Evolutionary conservation across 371 early-diverging fungal species (phyloP).

Genomic region (Saksenaea oblongispora): DNA sequence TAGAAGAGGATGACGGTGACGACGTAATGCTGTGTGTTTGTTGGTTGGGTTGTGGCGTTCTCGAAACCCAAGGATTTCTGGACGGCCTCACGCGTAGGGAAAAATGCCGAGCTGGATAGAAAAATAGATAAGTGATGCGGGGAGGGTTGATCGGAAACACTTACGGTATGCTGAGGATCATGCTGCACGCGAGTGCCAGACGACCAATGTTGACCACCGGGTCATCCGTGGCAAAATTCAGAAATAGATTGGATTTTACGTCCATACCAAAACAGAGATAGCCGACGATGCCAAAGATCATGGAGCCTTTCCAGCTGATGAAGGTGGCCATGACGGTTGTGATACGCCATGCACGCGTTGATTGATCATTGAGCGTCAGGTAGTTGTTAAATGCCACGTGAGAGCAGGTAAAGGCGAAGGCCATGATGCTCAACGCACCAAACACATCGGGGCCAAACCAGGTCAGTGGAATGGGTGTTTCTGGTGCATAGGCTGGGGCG

Average conservation of each 20-base stretch:
- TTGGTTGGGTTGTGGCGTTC: conserved; percentile 38
- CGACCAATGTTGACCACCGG: conserved; percentile 56
- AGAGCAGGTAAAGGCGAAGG: conserved; percentile 62
- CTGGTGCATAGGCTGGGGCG: conserved; percentile 49
- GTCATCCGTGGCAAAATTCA: conserved; percentile 57
- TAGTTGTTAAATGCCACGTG: conserved; percentile 63
- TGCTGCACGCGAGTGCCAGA: conserved; percentile 51
- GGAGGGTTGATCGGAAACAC: not conserved
- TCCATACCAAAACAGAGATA: conserved; percentile 56
- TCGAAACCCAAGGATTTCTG: conserved; percentile 59
- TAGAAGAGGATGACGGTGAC: conserved; percentile 46
- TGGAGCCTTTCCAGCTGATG: conserved; percentile 52
- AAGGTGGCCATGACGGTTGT: conserved; percentile 48
- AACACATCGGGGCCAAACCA: conserved; percentile 53
- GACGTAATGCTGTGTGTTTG: conserved; percentile 37
- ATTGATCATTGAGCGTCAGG: conserved; percentile 45
- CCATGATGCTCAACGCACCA: conserved; percentile 64
- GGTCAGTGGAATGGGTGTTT: conserved; percentile 36
- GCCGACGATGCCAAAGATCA: conserved; percentile 58
- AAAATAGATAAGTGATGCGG: not conserved
- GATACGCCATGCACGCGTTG: conserved; percentile 45
- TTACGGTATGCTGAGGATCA: conserved; percentile 61
- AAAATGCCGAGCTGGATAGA: conserved; percentile 39
- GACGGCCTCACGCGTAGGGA: conserved; percentile 54
- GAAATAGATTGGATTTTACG: conserved; percentile 57